Conservation (phyloP, 2,329 filamentous ascomycete species). For the Shiraia bambusicola region DNA sequence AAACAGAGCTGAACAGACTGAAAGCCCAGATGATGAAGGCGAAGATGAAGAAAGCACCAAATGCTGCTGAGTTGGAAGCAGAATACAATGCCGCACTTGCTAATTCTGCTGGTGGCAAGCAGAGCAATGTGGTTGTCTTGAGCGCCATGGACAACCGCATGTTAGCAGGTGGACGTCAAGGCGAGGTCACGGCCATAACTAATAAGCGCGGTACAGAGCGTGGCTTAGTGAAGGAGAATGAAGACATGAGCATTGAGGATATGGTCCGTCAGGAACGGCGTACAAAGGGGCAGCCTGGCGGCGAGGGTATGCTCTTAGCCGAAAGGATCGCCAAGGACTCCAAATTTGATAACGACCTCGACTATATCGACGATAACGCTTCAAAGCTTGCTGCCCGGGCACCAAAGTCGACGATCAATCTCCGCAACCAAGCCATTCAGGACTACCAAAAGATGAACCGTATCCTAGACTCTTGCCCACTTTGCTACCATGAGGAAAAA, state of each 20-base stretch:
- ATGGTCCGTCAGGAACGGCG: slow-evolving; percentile 95
- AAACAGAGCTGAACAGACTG: slow-evolving; percentile 81
- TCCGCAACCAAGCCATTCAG: slow-evolving; percentile 82
- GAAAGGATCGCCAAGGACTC: slow-evolving; percentile 92
- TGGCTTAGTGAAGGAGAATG: slow-evolving; percentile 83
- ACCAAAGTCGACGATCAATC: slow-evolving; percentile 81
- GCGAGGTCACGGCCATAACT: slow-evolving; percentile 75
- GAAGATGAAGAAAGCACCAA: slow-evolving; percentile 75
- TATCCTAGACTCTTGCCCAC: slow-evolving; percentile 81
- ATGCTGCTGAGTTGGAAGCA: slow-evolving; percentile 74
- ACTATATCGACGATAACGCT: slow-evolving; percentile 98
- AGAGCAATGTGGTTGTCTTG: slow-evolving; percentile 73
- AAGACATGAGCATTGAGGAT: slow-evolving; percentile 93
- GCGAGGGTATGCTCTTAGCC: slow-evolving; percentile 79
- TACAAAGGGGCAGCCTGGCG: slow-evolving; percentile 73
- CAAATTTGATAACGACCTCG: slow-evolving; percentile 87
- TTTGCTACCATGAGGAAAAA: slow-evolving; percentile 90
- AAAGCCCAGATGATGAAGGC: slow-evolving; percentile 96
- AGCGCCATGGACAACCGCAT: slow-evolving; percentile 87
- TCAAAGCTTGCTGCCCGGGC: slow-evolving; percentile 83
- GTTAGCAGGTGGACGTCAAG: slow-evolving; percentile 72
- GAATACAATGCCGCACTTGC: slow-evolving; percentile 79
- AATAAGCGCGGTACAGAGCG: slow-evolving; percentile 82
- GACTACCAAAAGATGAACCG: slow-evolving; percentile 89
- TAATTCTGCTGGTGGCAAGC: slow-evolving; percentile 57